Conservation (phyloP, 306 rosid species). For the Amphicarpaea edgeworthii region DNA sequence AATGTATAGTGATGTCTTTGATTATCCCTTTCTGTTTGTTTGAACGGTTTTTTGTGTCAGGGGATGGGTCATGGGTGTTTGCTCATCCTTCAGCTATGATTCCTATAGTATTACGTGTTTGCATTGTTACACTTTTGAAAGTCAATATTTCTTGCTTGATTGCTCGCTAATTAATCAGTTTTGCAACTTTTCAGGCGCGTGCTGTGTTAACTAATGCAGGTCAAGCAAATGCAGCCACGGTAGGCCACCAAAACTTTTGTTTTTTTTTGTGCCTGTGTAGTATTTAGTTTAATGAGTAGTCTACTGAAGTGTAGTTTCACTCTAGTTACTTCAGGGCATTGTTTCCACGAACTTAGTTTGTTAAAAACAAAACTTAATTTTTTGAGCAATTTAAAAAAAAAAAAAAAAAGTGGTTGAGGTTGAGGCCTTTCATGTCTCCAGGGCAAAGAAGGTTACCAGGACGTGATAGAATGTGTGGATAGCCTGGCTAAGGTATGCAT, state of each 20-base stretch:
- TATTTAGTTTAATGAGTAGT: not conserved
- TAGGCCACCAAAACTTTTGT: conserved; percentile 39
- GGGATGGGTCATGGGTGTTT: conserved; percentile 1
- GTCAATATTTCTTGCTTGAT: conserved; percentile 21
- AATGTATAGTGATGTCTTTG: not conserved
- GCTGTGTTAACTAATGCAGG: conserved; percentile 95
- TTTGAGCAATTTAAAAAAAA: not conserved
- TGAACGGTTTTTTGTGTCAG: conserved; percentile 11
- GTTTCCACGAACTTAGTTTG: conserved; percentile 8
- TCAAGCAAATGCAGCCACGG: conserved; percentile 98
- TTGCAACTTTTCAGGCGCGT: conserved; percentile 72
- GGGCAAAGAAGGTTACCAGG: conserved; percentile 95
- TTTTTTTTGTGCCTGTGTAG: conserved; percentile 28
- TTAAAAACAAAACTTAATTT: conserved; percentile 4
- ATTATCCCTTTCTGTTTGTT: conserved; percentile 7
- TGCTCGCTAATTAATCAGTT: conserved; percentile 41
- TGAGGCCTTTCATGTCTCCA: conserved; percentile 52
- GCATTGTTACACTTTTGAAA: conserved; percentile 6
- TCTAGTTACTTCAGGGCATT: not conserved
- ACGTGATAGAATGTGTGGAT: conserved; percentile 67
- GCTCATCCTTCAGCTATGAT: not conserved
- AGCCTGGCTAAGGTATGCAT: conserved; percentile 72
- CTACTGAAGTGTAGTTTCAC: conserved; percentile 25
- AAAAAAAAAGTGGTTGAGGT: conserved; percentile 36
- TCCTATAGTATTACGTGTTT: conserved; percentile 8